These are phyloP conservation scores for Fusarium palustre DNA, from an alignment of 2,329 filamentous ascomycete species.

Conservation along the genomic window DNA sequence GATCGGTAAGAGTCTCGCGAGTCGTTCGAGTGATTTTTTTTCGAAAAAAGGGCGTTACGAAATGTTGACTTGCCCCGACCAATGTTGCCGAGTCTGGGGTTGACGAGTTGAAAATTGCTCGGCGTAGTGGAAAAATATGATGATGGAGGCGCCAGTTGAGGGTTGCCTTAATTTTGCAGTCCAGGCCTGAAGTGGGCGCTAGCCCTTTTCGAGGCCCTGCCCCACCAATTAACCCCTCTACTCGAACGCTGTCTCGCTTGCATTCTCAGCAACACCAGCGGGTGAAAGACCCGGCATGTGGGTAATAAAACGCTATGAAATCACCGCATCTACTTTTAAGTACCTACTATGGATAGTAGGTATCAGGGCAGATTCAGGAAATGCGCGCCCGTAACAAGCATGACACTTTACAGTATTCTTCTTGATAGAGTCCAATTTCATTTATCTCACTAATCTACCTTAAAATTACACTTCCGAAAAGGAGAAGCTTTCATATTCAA, in stretches of 20 bases:
- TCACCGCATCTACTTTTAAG: background rate
- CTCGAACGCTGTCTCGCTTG: constrained; percentile 40
- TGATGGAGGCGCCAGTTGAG: constrained; percentile 53
- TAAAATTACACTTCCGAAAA: background rate
- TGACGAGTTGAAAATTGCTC: constrained; percentile 60
- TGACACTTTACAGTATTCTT: background rate
- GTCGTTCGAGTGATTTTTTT: constrained; percentile 20
- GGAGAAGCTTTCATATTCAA: background rate
- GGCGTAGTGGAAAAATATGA: constrained; percentile 54
- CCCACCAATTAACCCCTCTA: constrained; percentile 30
- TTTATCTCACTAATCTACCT: background rate
- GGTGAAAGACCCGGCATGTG: constrained; percentile 4
- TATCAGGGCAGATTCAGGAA: background rate
- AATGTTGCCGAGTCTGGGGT: constrained; percentile 57
- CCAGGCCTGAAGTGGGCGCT: constrained; percentile 57
- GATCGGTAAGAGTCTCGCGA: constrained; percentile 18
- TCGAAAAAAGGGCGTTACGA: constrained; percentile 41
- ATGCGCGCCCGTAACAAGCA: background rate
- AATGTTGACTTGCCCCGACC: constrained; percentile 52
- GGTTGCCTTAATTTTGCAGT: constrained; percentile 60
- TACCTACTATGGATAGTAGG: too few relatives aligned
- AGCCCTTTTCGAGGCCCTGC: constrained; percentile 47
- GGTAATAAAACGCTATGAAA: constrained; percentile 4
- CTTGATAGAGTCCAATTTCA: background rate
- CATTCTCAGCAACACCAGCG: constrained; percentile 20